These are phyloP conservation scores for Quercus alba DNA, from an alignment of 306 rosid species.

Conservation along the genomic window DNA sequence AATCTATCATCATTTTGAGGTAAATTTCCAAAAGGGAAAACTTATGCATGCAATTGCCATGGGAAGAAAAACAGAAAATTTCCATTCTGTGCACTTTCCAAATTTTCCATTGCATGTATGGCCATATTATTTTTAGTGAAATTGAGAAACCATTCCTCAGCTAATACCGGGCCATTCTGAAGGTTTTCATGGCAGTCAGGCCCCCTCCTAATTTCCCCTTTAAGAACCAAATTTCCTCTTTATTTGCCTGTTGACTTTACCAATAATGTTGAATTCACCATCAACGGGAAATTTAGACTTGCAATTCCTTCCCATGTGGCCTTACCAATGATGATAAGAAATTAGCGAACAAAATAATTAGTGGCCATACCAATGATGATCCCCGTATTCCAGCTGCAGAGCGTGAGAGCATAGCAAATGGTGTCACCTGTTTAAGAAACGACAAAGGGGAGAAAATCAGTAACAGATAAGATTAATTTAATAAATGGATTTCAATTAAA, in stretches of 20 bases:
- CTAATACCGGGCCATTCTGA: too few relatives aligned
- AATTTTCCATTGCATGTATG: too few relatives aligned
- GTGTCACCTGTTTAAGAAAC: constrained; percentile 73
- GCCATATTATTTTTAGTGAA: too few relatives aligned
- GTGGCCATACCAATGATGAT: constrained; percentile 71
- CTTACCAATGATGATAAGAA: background rate
- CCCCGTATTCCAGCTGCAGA: constrained; percentile 94
- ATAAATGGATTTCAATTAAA: background rate
- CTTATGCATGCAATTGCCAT: background rate
- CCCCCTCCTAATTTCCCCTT: too few relatives aligned
- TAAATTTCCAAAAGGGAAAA: background rate
- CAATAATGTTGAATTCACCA: background rate
- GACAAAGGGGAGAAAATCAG: constrained; percentile 5
- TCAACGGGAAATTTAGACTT: too few relatives aligned
- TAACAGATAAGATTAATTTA: background rate
- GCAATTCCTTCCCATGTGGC: too few relatives aligned
- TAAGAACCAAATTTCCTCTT: too few relatives aligned
- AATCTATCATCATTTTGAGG: background rate
- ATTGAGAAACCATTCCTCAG: too few relatives aligned
- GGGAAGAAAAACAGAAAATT: too few relatives aligned
- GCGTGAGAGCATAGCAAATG: constrained; percentile 88
- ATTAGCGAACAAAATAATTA: background rate
- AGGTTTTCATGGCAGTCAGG: too few relatives aligned
- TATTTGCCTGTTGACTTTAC: too few relatives aligned
- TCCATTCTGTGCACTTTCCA: too few relatives aligned